These are phyloP conservation scores for Coemansia sp. DNA, from an alignment of 192 early-diverging fungal genomes.

Conservation along the genomic window DNA sequence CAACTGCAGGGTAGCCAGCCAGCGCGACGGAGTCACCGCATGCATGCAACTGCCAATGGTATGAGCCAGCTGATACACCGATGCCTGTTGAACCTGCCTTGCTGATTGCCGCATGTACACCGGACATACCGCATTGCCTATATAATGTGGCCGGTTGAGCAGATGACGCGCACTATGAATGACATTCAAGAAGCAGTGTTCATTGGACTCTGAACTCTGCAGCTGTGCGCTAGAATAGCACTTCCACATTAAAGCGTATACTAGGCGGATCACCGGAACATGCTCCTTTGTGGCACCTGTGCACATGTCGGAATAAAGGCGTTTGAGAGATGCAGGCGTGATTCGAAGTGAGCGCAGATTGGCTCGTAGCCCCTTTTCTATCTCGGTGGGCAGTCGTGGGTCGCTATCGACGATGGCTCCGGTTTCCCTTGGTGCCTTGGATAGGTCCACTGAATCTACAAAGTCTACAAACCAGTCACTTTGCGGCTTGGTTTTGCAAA, in stretches of 20 bases:
- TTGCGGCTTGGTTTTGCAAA: background rate
- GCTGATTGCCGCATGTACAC: conserved; percentile 23
- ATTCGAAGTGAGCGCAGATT: conserved; percentile 25
- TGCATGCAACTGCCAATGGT: conserved; percentile 29
- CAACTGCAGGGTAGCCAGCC: conserved; percentile 23
- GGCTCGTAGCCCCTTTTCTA: conserved; percentile 24
- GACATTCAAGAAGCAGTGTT: conserved; percentile 21
- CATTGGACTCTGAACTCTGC: too few relatives aligned
- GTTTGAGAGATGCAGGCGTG: conserved; percentile 15
- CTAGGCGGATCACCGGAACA: conserved; percentile 27
- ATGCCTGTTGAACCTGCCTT: background rate
- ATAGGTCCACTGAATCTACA: conserved; percentile 15
- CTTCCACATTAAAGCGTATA: conserved; percentile 46
- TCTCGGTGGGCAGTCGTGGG: conserved; percentile 9
- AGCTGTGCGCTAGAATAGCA: conserved; percentile 21
- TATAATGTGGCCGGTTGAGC: conserved; percentile 23
- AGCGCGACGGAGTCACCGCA: conserved; percentile 7
- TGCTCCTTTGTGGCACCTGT: background rate
- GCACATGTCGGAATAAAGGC: conserved; percentile 7
- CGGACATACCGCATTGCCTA: conserved; percentile 42
- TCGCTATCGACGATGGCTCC: conserved; percentile 16
- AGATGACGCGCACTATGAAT: conserved; percentile 25
- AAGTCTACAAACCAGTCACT: conserved; percentile 27
- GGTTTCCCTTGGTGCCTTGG: background rate
- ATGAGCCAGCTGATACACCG: conserved; percentile 9